These are phyloP conservation scores for Entomortierella chlamydospora DNA, from an alignment of 192 early-diverging fungal genomes.

Conservation along the genomic window DNA sequence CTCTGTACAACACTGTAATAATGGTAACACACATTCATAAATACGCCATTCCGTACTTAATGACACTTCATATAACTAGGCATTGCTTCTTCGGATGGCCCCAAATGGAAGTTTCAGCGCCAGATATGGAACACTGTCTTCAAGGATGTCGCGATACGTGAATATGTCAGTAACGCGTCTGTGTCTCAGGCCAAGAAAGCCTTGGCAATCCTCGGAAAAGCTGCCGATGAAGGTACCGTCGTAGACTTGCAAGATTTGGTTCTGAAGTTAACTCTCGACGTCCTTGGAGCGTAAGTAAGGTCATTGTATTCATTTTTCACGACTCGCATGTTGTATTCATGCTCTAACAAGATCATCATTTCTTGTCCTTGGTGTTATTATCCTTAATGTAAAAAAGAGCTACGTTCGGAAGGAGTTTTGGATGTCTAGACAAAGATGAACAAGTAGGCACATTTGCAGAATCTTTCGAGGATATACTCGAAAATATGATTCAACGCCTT, in stretches of 20 bases:
- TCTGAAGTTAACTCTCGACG: constrained; percentile 49
- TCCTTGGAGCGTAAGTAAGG: constrained; percentile 29
- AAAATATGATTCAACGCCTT: constrained; percentile 16
- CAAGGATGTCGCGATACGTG: constrained; percentile 12
- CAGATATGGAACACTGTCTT: constrained; percentile 10
- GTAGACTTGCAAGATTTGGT: constrained; percentile 57
- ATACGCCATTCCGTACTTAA: background rate
- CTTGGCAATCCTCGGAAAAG: background rate
- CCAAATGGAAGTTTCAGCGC: constrained; percentile 23
- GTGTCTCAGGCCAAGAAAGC: constrained; percentile 4
- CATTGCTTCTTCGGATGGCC: constrained; percentile 4
- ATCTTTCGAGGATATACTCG: constrained; percentile 59
- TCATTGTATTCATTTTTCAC: background rate
- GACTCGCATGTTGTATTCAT: background rate
- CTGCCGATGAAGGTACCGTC: constrained; percentile 12
- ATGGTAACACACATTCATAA: too few relatives aligned
- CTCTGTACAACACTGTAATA: too few relatives aligned
- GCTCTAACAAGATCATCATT: too few relatives aligned
- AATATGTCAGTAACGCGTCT: constrained; percentile 21
- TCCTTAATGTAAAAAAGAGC: background rate
- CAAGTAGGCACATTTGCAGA: constrained; percentile 45
- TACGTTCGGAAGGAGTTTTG: constrained; percentile 41
- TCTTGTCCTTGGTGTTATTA: too few relatives aligned
- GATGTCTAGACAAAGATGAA: constrained; percentile 27
- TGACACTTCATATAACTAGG: background rate